Evolutionary conservation across 2,329 filamentous ascomycete genomes (phyloP), one percentile per base, ranked within the genome.

Genomic region (Trichoderma sp.): DNA sequence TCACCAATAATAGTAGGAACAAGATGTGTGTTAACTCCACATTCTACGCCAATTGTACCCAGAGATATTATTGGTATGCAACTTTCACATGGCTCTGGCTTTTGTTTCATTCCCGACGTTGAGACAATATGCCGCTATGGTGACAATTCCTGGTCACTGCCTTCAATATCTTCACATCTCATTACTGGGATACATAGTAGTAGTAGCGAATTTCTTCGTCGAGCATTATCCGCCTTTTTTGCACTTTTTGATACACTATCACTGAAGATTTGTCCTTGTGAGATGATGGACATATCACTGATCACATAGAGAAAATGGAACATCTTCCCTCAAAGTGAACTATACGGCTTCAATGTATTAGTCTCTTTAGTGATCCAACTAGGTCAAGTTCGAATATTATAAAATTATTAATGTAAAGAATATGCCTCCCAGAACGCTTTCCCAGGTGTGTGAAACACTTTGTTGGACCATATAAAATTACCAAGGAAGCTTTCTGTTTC

Each of bases 351-450:
- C 9, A 24, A 6, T 53, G 24, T 53, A 53, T 6, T 12, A 6
- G n/a, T 24, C n/a, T 24, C 4, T 24, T 53, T 24, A 4, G n/a
- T 3, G 11, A 53, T 1, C 4, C 2, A 21, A 21, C 2, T 45
- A 24, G 3, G 6, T 6, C 14, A 53, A 29, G 4, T 4, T 31
- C 2, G 2, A 16, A 35, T 12, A 1, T 4, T 1, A 21, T 21
- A 3, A 24, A 9, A 7, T 6, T n/a, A 9, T 69, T 24, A 69
- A n/a, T 41, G 53, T 3, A 69, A 29, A 11, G 66, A 69, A 24
- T 29, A 71, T 71, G 67, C 67, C 12, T 71, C 67, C 66, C 66
- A 69, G 12, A 71, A 71, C 4, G 67, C 67, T 62, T 62, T 71
- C 9, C 67, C 53, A 5, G 67, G 33, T 0, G 24, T 21, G 12